These are phyloP conservation scores for Rhodamnia argentea DNA, from an alignment of 345 rosid genomes.

Conservation along the genomic window DNA sequence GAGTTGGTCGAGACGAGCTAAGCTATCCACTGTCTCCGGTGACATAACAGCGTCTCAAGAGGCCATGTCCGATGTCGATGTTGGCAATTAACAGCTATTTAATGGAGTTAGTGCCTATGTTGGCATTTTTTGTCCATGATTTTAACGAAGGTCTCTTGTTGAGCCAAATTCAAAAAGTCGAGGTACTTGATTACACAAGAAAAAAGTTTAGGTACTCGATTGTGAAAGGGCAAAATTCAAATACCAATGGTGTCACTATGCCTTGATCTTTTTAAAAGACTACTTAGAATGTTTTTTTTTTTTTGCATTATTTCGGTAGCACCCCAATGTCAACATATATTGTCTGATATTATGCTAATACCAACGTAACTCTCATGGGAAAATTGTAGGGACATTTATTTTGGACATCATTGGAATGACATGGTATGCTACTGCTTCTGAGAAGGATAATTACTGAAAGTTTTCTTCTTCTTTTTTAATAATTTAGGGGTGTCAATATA, in stretches of 20 bases:
- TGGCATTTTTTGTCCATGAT: not conserved
- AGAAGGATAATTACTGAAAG: too few species aligned
- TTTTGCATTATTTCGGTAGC: not conserved
- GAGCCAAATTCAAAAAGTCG: not conserved
- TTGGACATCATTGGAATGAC: not conserved
- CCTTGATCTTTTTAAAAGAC: not conserved
- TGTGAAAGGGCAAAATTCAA: not conserved
- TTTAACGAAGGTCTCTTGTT: not conserved
- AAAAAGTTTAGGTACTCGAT: not conserved
- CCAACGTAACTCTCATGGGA: not conserved
- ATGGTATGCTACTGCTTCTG: not conserved
- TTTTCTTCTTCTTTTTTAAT: too few species aligned
- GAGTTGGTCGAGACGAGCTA: not conserved
- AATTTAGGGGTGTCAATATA: not conserved
- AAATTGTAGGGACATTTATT: not conserved
- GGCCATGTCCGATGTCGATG: not conserved
- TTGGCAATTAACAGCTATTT: not conserved
- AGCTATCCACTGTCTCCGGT: not conserved
- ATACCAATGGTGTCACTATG: fast-evolving
- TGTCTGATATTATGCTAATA: not conserved
- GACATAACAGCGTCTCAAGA: not conserved
- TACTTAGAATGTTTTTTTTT: not conserved
- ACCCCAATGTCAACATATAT: not conserved
- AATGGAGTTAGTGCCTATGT: not conserved
- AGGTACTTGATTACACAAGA: not conserved